These are phyloP conservation scores for Nakazawaea ishiwadae DNA, from an alignment of 805 yeast genomes.

Conservation along the genomic window DNA sequence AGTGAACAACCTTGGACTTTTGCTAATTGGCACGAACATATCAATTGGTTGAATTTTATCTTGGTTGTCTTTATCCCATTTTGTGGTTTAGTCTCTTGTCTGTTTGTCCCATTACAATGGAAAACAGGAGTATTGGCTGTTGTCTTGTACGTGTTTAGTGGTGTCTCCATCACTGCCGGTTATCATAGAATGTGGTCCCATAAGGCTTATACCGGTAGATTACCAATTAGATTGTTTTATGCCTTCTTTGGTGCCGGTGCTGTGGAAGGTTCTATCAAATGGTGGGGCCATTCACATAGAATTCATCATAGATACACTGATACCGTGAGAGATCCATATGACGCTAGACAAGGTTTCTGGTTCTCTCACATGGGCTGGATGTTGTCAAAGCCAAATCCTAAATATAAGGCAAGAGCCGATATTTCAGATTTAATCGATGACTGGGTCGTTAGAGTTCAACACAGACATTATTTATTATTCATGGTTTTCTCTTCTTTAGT, in stretches of 20 bases:
- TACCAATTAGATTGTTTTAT: constrained; percentile 57
- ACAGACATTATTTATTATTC: constrained; percentile 63
- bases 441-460: constrained; percentile 78
- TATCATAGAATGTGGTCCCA: constrained; percentile 81
- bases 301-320: constrained; percentile 85
- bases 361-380: constrained; percentile 86
- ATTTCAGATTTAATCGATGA: constrained; percentile 74
- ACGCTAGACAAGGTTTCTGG: constrained; percentile 82
- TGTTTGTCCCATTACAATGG: constrained; percentile 41
- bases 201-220: constrained; percentile 60
- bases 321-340: constrained; percentile 79
- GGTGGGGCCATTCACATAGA: constrained; percentile 89
- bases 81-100: constrained; percentile 43
- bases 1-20: constrained; percentile 77
- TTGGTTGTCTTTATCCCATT: constrained; percentile 61
- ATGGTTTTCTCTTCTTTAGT: constrained; percentile 60
- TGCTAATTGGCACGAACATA: constrained; percentile 65
- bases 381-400: constrained; percentile 76
- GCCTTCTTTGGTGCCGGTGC: constrained; percentile 82
- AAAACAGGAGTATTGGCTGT: constrained; percentile 46
- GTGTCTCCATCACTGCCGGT: constrained; percentile 79
- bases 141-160: constrained; percentile 52
- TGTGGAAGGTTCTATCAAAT: constrained; percentile 79
- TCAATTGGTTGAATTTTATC: constrained; percentile 73
- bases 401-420: constrained; percentile 76